phyloP scores from a whole-genome alignment of 2,329 filamentous ascomycete species.

The Exserohilum turcica region DNA sequence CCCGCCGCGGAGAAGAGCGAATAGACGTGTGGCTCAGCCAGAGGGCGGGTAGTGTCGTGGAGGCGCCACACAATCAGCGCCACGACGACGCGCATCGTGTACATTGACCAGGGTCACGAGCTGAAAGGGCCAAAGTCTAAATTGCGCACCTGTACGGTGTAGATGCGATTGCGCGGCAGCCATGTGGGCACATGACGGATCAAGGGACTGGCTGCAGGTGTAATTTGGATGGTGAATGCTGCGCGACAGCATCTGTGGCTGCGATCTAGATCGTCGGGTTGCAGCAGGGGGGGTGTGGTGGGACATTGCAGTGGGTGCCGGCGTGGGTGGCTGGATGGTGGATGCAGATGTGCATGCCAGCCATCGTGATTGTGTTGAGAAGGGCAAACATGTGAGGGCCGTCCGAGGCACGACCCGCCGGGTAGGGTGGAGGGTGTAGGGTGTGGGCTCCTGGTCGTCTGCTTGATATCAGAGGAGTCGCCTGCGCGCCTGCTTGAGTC shows the following conservation, averaged over 20 bases:
- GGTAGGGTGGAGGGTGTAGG: no score
- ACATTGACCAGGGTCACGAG: slow-evolving; percentile 21
- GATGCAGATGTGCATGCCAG: background rate
- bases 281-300: slow-evolving; percentile 6
- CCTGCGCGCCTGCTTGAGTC: no score
- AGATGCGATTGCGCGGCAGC: slow-evolving; percentile 3
- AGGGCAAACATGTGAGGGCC: no score
- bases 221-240: slow-evolving; percentile 5
- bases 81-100: slow-evolving; percentile 15
- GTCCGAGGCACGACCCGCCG: no score
- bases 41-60: background rate
- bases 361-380: no score
- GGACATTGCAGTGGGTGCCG: background rate
- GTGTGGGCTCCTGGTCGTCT: no score
- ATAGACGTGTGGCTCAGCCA: slow-evolving; percentile 9
- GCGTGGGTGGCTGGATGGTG: no score
- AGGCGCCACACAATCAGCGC: slow-evolving; percentile 4
- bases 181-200: slow-evolving; percentile 7
- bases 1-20: background rate
- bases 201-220: slow-evolving; percentile 16
- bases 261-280: slow-evolving; percentile 20
- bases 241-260: slow-evolving; percentile 18
- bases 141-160: background rate
- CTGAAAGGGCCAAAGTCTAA: slow-evolving; percentile 20
- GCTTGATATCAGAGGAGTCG: no score